phyloP scores from a whole-genome alignment of 1,284 basidiomycete genomes.

The Sporisorium scitamineum region DNA sequence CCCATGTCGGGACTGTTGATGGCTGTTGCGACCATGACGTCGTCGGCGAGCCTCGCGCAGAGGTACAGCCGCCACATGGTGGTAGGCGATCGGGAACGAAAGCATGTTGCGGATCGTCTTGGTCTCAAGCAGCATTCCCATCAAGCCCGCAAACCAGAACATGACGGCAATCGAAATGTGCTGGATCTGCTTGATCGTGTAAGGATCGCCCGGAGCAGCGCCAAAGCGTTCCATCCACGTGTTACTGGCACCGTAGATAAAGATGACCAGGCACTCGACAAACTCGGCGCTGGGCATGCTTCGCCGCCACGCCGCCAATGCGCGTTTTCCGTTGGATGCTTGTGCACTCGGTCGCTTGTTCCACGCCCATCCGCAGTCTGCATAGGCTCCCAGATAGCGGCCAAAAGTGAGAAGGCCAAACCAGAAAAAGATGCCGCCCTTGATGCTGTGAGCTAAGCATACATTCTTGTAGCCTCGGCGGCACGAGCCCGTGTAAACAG shows the following conservation, averaged over 20 bases:
- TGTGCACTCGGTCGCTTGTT: constrained; percentile 72
- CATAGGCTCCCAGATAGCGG: constrained; percentile 89
- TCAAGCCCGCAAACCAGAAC: constrained; percentile 94
- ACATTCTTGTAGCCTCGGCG: constrained; percentile 75
- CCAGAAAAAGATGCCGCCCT: constrained; percentile 72
- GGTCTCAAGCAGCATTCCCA: constrained; percentile 91
- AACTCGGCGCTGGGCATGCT: constrained; percentile 77
- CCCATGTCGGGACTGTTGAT: not conserved
- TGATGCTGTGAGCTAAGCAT: constrained; percentile 93
- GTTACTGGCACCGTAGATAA: constrained; percentile 88
- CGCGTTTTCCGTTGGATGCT: constrained; percentile 2
- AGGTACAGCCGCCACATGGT: constrained; percentile 28
- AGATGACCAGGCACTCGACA: constrained; percentile 87
- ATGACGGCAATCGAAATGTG: constrained; percentile 93
- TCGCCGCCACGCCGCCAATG: constrained; percentile 34
- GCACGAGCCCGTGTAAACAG: constrained; percentile 85
- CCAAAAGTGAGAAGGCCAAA: constrained; percentile 90
- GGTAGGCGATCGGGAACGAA: constrained; percentile 46
- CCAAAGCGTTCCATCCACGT: constrained; percentile 97
- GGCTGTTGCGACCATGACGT: not conserved
- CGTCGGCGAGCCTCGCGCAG: constrained; percentile 23
- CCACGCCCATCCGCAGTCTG: constrained; percentile 95
- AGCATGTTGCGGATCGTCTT: constrained; percentile 69
- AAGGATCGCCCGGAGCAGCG: constrained; percentile 82
- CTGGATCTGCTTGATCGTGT: constrained; percentile 91